Evolutionary conservation across 2,329 filamentous ascomycete genomes (phyloP).

Genomic region (Calonectria naviculata): DNA sequence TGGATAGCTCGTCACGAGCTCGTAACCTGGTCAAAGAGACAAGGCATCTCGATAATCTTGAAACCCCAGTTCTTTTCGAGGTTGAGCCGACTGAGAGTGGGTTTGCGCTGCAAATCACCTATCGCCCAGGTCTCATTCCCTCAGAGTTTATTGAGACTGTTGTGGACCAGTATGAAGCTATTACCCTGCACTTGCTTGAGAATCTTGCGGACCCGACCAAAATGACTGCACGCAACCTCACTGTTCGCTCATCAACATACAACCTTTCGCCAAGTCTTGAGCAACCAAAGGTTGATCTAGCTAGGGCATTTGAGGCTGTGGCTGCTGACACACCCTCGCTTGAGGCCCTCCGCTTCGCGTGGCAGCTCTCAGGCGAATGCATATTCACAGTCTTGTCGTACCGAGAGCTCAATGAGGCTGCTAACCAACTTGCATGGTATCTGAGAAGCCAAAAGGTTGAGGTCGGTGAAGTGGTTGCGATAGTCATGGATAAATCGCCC

Average conservation of each 20-base stretch:
- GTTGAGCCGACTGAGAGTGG: slow-evolving; percentile 69
- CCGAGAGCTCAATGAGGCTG: slow-evolving; percentile 67
- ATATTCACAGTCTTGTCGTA: slow-evolving; percentile 68
- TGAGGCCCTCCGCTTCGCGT: slow-evolving; percentile 74
- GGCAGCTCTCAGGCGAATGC: slow-evolving; percentile 38
- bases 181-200: slow-evolving; percentile 51
- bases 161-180: slow-evolving; percentile 68
- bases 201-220: slow-evolving; percentile 36
- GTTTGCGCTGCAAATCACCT: slow-evolving; percentile 59
- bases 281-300: slow-evolving; percentile 55
- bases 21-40: slow-evolving; percentile 60
- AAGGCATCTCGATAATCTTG: slow-evolving; percentile 76
- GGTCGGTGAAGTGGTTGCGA: slow-evolving; percentile 71
- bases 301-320: slow-evolving; percentile 64
- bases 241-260: slow-evolving; percentile 57
- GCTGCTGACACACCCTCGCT: slow-evolving; percentile 60
- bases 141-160: slow-evolving; percentile 66
- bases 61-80: slow-evolving; percentile 82
- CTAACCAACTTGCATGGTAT: slow-evolving; percentile 71
- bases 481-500: slow-evolving; percentile 82
- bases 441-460: slow-evolving; percentile 60
- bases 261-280: slow-evolving; percentile 54
- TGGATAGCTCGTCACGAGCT: slow-evolving; percentile 50
- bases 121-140: slow-evolving; percentile 61
- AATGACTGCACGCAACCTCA: slow-evolving; percentile 36